Percentiles rank a stretch among this genome's conserved stretches.
These are phyloP conservation scores for Cladosporium colombiae DNA, from an alignment of 2,329 filamentous ascomycete species.

Conservation along the genomic window DNA sequence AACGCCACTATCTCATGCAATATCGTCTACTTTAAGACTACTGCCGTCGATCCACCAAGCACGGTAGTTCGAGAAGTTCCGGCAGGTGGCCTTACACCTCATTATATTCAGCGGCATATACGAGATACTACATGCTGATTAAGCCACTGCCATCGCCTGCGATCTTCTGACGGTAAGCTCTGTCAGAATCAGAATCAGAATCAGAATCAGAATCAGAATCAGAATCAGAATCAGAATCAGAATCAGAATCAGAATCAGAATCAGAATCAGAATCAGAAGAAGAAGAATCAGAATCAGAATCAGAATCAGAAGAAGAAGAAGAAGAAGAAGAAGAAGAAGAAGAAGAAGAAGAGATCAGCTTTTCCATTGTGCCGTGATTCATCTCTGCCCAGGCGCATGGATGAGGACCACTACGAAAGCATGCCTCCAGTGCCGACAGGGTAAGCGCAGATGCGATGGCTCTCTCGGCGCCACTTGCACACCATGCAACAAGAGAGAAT, in stretches of 20 bases:
- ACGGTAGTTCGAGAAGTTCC: neutral
- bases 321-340: no score
- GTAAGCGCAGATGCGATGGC: neutral
- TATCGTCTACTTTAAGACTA: neutral
- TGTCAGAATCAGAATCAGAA: no score
- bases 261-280: no score
- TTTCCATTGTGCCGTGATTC: neutral
- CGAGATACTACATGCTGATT: neutral
- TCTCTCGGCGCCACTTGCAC: neutral
- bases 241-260: no score
- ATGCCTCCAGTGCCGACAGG: constrained; percentile 4
- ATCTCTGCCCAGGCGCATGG: neutral
- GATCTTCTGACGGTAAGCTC: neutral
- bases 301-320: no score
- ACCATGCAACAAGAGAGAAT: neutral
- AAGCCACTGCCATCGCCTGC: no score
- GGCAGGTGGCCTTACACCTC: neutral
- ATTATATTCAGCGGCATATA: neutral
- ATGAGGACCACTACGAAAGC: neutral
- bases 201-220: no score
- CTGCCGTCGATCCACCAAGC: neutral
- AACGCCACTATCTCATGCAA: constrained; percentile 7
- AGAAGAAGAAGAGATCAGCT: neutral
- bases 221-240: no score
- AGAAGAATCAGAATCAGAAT: no score